A percentile compares a stretch with the other conserved stretches of the same genome.
Evolutionary conservation across 495 filamentous ascomycete species (phyloP).

Genomic region (Annulohypoxylon maeteangense): DNA sequence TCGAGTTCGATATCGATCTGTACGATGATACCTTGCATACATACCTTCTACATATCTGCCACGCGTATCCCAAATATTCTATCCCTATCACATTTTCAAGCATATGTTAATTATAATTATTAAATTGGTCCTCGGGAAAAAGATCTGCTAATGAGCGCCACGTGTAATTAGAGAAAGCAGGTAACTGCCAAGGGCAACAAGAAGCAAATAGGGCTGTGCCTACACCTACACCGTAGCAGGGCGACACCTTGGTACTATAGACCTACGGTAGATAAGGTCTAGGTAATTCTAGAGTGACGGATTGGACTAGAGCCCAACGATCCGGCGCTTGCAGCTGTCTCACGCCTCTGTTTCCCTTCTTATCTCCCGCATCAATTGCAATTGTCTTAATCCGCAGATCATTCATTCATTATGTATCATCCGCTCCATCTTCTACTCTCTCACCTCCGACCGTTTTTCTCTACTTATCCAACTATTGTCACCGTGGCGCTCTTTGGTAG

Average conservation of each 20-base stretch:
- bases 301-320: conserved; percentile 3
- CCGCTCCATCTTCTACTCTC: too few relatives aligned
- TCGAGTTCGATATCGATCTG: conserved; percentile 9
- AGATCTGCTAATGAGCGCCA: conserved; percentile 34
- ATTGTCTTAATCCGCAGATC: too few relatives aligned
- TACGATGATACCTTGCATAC: conserved; percentile 16
- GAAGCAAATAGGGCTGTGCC: conserved; percentile 9
- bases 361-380: conserved; percentile 9
- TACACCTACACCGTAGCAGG: background rate
- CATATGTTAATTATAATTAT: conserved; percentile 4
- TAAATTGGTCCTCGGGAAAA: conserved; percentile 6
- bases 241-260: background rate
- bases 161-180: conserved; percentile 14
- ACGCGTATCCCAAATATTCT: background rate
- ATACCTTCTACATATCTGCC: background rate
- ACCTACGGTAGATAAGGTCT: conserved; percentile 27
- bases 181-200: background rate
- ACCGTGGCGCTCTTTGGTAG: background rate
- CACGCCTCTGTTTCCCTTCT: conserved; percentile 12
- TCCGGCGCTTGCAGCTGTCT: conserved; percentile 21
- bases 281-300: conserved; percentile 5
- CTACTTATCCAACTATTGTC: background rate
- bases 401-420: too few relatives aligned
- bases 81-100: conserved; percentile 15
- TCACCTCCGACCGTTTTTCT: too few relatives aligned